These are phyloP conservation scores for Silybum marianum DNA, from an alignment of 129 eudicot genomes.

Conservation along the genomic window DNA sequence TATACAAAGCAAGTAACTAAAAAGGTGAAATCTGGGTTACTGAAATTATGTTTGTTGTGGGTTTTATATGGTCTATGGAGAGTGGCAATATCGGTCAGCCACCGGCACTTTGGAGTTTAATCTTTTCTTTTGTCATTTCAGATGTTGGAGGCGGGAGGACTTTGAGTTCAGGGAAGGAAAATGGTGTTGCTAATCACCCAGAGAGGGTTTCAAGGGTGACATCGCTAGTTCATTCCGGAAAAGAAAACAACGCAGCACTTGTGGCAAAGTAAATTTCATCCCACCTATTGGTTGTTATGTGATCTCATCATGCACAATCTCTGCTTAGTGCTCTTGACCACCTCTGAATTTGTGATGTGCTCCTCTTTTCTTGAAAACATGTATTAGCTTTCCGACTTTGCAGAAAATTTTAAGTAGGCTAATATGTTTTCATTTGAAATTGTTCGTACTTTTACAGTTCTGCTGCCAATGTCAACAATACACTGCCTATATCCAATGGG, in stretches of 20 bases:
- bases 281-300: neutral
- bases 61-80: neutral
- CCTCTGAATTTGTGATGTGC: neutral
- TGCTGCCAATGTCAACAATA: slow-evolving; percentile 37
- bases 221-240: slow-evolving; percentile 28
- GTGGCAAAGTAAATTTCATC: slow-evolving; percentile 40
- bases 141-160: slow-evolving; percentile 60
- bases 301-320: neutral
- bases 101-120: neutral
- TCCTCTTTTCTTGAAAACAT: neutral
- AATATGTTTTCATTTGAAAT: slow-evolving; percentile 2
- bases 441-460: slow-evolving; percentile 35
- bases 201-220: slow-evolving; percentile 35
- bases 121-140: slow-evolving; percentile 10
- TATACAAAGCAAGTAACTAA: neutral
- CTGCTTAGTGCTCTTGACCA: neutral
- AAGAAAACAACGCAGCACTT: slow-evolving; percentile 28
- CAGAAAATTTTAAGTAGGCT: neutral
- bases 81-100: neutral
- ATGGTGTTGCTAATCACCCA: slow-evolving; percentile 32
- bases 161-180: slow-evolving; percentile 40
- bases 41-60: neutral
- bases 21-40: neutral
- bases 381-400: neutral
- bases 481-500: slow-evolving; percentile 29